Evolutionary conservation across 192 early-diverging fungal species (phyloP).

Genomic region (Coemansia sp.): DNA sequence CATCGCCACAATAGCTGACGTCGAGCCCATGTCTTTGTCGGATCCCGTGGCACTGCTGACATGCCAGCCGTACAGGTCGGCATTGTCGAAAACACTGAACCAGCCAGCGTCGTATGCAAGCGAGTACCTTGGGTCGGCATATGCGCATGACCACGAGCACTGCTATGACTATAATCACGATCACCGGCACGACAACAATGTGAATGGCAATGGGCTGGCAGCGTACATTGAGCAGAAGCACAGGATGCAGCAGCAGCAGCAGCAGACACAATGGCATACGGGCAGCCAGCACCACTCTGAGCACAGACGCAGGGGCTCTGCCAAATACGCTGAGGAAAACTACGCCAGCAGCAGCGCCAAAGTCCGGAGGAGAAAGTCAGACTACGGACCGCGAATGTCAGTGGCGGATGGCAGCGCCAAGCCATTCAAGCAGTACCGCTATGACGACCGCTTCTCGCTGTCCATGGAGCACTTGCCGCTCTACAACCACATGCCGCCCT

Average conservation of each 20-base stretch:
- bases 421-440: slow-evolving; percentile 18
- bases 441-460: slow-evolving; percentile 33
- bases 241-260: background rate
- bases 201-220: background rate
- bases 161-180: slow-evolving; percentile 1
- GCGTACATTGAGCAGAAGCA: background rate
- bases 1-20: slow-evolving; percentile 17
- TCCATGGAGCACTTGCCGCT: slow-evolving; percentile 42
- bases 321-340: background rate
- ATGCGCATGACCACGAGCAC: background rate
- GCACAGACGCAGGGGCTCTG: background rate
- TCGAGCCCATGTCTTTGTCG: slow-evolving; percentile 1
- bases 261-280: background rate
- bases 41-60: background rate
- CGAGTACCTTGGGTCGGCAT: slow-evolving; percentile 7
- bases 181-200: background rate
- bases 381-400: background rate
- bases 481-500: slow-evolving; percentile 1
- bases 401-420: background rate
- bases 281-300: background rate
- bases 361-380: background rate
- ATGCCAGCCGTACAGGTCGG: background rate
- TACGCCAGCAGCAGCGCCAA: background rate
- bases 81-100: background rate
- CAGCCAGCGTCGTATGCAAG: slow-evolving; percentile 9